A percentile compares a stretch with the other conserved stretches of the same genome.
phyloP scores from a whole-genome alignment of 768 basidiomycete genomes.

The Tylopilus intermedius region DNA sequence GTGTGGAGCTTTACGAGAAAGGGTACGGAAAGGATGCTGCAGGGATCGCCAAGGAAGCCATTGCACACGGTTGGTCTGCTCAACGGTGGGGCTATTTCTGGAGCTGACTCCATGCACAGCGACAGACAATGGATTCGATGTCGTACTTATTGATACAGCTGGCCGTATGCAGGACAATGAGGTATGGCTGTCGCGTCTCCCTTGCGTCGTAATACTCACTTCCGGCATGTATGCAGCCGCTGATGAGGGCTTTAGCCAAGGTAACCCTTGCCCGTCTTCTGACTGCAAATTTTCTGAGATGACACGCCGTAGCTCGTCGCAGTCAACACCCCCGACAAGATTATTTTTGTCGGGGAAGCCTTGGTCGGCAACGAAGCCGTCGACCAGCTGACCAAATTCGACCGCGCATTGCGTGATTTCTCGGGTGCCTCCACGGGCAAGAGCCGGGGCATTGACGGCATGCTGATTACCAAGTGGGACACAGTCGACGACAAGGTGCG shows the following conservation, averaged over 20 bases:
- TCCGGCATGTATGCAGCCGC: conserved; percentile 47
- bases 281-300: not conserved
- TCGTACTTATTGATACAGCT: conserved; percentile 96
- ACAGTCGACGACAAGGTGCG: conserved; percentile 94
- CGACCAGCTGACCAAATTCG: conserved; percentile 95
- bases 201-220: not conserved
- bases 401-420: conserved; percentile 89
- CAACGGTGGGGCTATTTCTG: not conserved
- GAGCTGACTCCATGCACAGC: conserved; percentile 40
- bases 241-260: conserved; percentile 99
- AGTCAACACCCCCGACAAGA: conserved; percentile 93
- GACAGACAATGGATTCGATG: conserved; percentile 87
- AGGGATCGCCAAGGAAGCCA: conserved; percentile 93
- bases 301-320: conserved; percentile 63
- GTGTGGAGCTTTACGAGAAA: conserved; percentile 90
- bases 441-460: conserved; percentile 94
- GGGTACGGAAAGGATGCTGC: conserved; percentile 99
- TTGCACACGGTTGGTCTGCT: conserved; percentile 65
- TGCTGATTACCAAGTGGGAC: conserved; percentile 98
- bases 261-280: conserved; percentile 31
- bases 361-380: conserved; percentile 98
- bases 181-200: conserved; percentile 37
- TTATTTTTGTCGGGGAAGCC: conserved; percentile 97
- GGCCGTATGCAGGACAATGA: conserved; percentile 99
- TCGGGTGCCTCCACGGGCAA: conserved; percentile 63